Base-by-base conservation (phyloP, 2,329 filamentous ascomycete species). In the Botryotinia narcissicola region DNA sequence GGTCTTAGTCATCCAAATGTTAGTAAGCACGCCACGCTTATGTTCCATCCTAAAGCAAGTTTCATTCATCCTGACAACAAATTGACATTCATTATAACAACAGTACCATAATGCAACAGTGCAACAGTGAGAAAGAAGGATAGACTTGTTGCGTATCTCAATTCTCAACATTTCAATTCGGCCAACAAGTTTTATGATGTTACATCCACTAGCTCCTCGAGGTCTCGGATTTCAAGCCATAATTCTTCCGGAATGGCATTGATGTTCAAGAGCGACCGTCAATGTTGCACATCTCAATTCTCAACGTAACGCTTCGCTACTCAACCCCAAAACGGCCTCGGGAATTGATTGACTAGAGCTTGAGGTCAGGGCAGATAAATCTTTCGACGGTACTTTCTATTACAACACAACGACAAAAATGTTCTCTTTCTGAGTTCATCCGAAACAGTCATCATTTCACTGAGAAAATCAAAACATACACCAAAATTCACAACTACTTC, bases 161-260 rank as follows among this genome's bases (percentile, higher is more conserved):
- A 63, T 44, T 42, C 61, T 44, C 61, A 63, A 63, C 61, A 20
- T 42, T 42, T 40, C 8, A 22, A 9, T 25, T 63, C 9, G 61
- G 8, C 20, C 61, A 42, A 63, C 12, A 40, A 62, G 37, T 62
- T 42, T 25, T 5, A 5, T 9, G 18, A 14, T 22, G 37, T 20
- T 20, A 63, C 37, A 63, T 12, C 8, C 37, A 63, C 40, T 42
- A n/a, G 37, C 73, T 67, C 75, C 74, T 63, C 22, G 73, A 25
- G 51, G 51, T 57, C 69, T 76, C 48, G 62, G 74, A 25, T 75
- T 66, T 29, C 46, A 54, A 18, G 51, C 40, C 37, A 9, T 71
- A 32, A 71, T 68, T 69, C 75, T 67, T n/a, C 73, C 70, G 70
- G 69, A 48, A 75, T 73, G 40, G 46, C 48, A 54, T n/a, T 54